Evolutionary conservation across 2,329 filamentous ascomycete species (phyloP).

Genomic region (Exophiala alcalophila): DNA sequence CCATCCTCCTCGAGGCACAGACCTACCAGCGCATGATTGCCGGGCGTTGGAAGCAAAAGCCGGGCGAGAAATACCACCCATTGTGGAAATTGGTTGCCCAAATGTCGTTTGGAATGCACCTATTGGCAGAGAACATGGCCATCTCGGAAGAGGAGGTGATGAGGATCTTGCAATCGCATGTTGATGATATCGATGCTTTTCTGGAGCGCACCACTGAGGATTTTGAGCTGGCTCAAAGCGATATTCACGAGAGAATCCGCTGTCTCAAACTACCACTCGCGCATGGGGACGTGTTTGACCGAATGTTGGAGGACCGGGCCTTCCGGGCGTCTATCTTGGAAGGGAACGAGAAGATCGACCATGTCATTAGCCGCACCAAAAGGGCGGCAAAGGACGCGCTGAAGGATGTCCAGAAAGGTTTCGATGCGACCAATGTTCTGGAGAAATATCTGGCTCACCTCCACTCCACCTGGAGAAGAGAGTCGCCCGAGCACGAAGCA

Average conservation of each 20-base stretch:
- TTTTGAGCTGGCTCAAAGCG: conserved; percentile 70
- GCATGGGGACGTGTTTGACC: conserved; percentile 78
- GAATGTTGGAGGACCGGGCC: conserved; percentile 77
- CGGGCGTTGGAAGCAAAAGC: conserved; percentile 71
- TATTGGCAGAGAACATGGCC: conserved; percentile 78
- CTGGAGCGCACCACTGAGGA: conserved; percentile 83
- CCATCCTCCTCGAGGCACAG: conserved; percentile 64
- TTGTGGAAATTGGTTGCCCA: conserved; percentile 87
- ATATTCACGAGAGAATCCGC: conserved; percentile 75
- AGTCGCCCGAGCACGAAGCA: conserved; percentile 60
- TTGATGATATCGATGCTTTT: conserved; percentile 91
- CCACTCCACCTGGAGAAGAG: conserved; percentile 58
- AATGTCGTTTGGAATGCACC: conserved; percentile 88
- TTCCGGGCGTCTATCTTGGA: conserved; percentile 80
- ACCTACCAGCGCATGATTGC: conserved; percentile 69
- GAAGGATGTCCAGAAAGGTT: conserved; percentile 74
- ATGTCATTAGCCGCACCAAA: conserved; percentile 78
- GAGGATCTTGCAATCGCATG: conserved; percentile 82
- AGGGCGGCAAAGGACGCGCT: conserved; percentile 72
- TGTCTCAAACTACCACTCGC: conserved; percentile 79
- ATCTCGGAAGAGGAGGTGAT: conserved; percentile 88
- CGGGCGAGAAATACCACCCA: conserved; percentile 77
- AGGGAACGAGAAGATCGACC: conserved; percentile 87
- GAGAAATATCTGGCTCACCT: conserved; percentile 70
- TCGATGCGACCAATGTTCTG: conserved; percentile 72